phyloP scores from a whole-genome alignment of 2,329 filamentous ascomycete species.

The Thielaviopsis cerberus region DNA sequence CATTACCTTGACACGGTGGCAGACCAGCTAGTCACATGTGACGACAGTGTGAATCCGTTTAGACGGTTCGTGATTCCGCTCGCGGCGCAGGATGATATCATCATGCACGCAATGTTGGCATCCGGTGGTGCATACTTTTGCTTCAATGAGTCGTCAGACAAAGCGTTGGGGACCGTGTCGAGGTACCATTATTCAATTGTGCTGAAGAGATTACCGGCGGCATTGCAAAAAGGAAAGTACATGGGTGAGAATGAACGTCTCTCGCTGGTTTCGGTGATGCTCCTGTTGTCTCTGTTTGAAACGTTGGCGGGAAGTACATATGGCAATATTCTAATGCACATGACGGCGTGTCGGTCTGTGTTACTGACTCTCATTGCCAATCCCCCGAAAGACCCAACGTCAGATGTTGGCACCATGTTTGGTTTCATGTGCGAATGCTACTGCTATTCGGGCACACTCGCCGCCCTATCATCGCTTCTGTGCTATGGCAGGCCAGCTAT shows the following conservation, averaged over 20 bases:
- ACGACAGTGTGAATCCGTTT: slow-evolving; percentile 4
- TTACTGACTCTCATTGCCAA: background rate
- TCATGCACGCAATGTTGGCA: slow-evolving; percentile 10
- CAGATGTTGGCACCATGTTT: slow-evolving; percentile 7
- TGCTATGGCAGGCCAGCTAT: background rate
- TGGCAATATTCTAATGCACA: slow-evolving; percentile 8
- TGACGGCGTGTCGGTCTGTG: slow-evolving; percentile 7
- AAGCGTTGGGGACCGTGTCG: slow-evolving; percentile 3
- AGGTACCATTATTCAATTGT: slow-evolving; percentile 6
- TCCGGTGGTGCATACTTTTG: slow-evolving; percentile 10
- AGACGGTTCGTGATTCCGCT: slow-evolving; percentile 3
- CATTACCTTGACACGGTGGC: slow-evolving; percentile 10
- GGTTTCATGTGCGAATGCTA: slow-evolving; percentile 11
- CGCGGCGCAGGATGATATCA: slow-evolving; percentile 6
- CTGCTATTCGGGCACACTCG: slow-evolving; percentile 2
- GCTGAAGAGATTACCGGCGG: slow-evolving; percentile 2
- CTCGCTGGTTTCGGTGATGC: slow-evolving; percentile 7
- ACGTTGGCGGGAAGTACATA: slow-evolving; percentile 6
- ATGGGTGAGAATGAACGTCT: slow-evolving; percentile 1
- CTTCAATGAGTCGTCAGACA: slow-evolving; percentile 3
- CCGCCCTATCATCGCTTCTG: slow-evolving; percentile 3
- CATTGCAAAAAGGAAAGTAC: slow-evolving; percentile 1
- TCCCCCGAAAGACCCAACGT: background rate
- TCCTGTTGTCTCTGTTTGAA: slow-evolving; percentile 9
- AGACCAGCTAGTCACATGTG: slow-evolving; percentile 4